Evolutionary conservation across 257 asterid genomes (phyloP).

Genomic region (Rauvolfia tetraphylla): DNA sequence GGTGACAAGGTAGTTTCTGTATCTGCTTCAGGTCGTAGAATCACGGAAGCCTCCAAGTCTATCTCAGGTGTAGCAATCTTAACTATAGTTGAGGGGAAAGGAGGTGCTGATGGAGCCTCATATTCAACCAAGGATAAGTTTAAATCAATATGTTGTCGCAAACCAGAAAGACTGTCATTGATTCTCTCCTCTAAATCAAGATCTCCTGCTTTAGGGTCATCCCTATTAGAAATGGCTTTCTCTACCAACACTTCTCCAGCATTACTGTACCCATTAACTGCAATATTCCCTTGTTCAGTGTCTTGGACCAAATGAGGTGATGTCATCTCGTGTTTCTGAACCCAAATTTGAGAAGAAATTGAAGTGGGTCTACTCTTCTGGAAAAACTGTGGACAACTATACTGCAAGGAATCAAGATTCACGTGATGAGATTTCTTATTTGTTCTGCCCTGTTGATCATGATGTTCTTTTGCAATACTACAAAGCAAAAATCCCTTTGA

Average conservation of each 20-base stretch:
- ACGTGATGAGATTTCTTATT: conserved; percentile 39
- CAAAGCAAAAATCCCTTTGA: conserved; percentile 33
- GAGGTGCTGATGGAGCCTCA: conserved; percentile 32
- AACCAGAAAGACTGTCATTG: conserved; percentile 24
- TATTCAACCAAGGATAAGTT: conserved; percentile 62
- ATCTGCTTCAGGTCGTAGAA: conserved; percentile 29
- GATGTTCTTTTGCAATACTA: conserved; percentile 40
- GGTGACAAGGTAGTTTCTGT: conserved; percentile 7
- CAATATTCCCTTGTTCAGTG: conserved; percentile 12
- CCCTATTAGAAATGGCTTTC: conserved; percentile 18
- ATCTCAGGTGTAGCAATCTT: conserved; percentile 44
- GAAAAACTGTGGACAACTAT: conserved; percentile 47
- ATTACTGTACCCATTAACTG: conserved; percentile 12
- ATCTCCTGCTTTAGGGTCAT: conserved; percentile 19
- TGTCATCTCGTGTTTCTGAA: conserved; percentile 28
- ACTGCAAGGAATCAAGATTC: conserved; percentile 69
- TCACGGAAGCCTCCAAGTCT: conserved; percentile 49
- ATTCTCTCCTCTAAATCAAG: conserved; percentile 22
- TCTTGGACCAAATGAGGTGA: conserved; percentile 11
- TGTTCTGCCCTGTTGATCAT: conserved; percentile 28
- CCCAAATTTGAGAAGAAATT: conserved; percentile 20
- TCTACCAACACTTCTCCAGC: conserved; percentile 11
- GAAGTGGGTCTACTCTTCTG: conserved; percentile 29
- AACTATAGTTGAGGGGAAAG: conserved; percentile 34
- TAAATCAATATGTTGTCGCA: conserved; percentile 55